phyloP scores from a whole-genome alignment of 768 basidiomycete species.

The Pulveroboletus sp. region DNA sequence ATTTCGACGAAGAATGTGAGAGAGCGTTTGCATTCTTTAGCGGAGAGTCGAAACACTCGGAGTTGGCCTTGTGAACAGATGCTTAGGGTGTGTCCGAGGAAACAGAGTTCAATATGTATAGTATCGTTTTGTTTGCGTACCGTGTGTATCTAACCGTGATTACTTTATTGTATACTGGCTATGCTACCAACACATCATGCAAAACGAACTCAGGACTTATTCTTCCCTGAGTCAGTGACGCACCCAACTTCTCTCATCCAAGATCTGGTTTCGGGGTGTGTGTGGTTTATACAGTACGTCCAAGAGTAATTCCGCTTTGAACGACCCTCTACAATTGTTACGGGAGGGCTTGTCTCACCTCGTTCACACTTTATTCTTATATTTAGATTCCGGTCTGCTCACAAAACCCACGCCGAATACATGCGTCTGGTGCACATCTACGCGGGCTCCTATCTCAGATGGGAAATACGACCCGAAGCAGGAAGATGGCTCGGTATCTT shows the following conservation, averaged over 20 bases:
- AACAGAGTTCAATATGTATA: not conserved
- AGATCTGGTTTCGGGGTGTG: constrained; percentile 44
- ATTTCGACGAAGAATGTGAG: constrained; percentile 24
- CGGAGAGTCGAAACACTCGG: constrained; percentile 4
- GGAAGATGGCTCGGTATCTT: too few relatives aligned
- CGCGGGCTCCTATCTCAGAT: constrained; percentile 45
- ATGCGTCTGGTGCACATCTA: constrained; percentile 62
- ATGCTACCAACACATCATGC: constrained; percentile 2
- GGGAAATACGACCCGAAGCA: constrained; percentile 51
- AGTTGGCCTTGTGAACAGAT: not conserved
- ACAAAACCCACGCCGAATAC: constrained; percentile 31
- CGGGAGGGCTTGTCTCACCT: constrained; percentile 61
- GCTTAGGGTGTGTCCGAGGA: not conserved
- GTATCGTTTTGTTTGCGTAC: constrained; percentile 18
- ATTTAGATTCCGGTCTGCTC: constrained; percentile 16
- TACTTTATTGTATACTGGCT: constrained; percentile 3
- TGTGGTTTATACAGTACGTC: constrained; percentile 94
- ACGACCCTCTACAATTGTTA: constrained; percentile 92
- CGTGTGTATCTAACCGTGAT: constrained; percentile 15
- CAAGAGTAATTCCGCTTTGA: constrained; percentile 60
- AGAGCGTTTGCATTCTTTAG: constrained; percentile 25
- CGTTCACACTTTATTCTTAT: not conserved
- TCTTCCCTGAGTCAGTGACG: constrained; percentile 48
- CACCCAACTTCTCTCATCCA: constrained; percentile 26
- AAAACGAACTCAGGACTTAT: too few relatives aligned